phyloP scores from a whole-genome alignment of 345 rosid genomes.

The Melaleuca alternifolia region DNA sequence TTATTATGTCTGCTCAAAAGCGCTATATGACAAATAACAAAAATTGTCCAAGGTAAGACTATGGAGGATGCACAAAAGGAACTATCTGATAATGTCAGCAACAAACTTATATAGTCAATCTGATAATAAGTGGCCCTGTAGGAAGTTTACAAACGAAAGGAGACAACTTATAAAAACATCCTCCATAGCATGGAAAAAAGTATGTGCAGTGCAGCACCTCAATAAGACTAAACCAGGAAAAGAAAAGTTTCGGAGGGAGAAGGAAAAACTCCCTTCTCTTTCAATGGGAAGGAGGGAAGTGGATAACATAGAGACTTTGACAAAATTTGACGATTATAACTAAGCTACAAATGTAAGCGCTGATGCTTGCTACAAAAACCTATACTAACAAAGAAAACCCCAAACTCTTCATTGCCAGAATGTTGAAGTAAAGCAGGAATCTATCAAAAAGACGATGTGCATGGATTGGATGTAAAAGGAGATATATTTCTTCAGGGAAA shows the following conservation, averaged over 20 bases:
- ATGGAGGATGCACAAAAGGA: neutral
- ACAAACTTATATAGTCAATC: neutral
- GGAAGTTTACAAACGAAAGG: neutral
- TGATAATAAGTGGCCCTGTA: neutral
- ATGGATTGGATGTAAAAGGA: neutral
- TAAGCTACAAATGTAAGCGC: neutral
- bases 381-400: neutral
- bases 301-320: neutral
- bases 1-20: neutral
- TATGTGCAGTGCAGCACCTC: neutral
- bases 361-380: neutral
- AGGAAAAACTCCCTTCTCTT: neutral
- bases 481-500: neutral
- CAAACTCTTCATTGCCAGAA: neutral
- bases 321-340: neutral
- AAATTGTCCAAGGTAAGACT: neutral
- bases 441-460: neutral
- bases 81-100: neutral
- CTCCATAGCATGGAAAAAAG: neutral
- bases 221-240: neutral
- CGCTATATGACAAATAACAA: neutral
- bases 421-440: neutral
- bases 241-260: neutral
- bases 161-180: neutral
- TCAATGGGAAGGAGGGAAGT: neutral